Evolutionary conservation across 1,284 basidiomycete genomes (phyloP), one percentile per base, ranked within the genome.

Genomic region (Omphalotus olearius): DNA sequence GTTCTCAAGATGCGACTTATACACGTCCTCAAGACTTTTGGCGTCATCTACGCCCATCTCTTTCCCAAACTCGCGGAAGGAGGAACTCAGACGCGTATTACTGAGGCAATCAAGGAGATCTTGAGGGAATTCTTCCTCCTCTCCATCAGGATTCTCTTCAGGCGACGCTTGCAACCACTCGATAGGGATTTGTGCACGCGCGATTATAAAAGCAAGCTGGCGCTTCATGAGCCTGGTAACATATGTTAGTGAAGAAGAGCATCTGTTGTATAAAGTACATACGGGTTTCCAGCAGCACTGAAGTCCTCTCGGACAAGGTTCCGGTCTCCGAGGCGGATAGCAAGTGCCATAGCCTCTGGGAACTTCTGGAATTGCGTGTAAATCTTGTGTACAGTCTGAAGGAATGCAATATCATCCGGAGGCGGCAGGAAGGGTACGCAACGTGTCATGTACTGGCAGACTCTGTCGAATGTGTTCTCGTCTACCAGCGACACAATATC

Each of bases 401-500:
- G 79, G 80, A 99, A 99, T 14, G 85, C 76, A 38, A 88, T 72
- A 63, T 99, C 97, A 66, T 99, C 97, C 41, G 95, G 95, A 40
- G 95, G 92, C 0, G 93, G 88, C 3, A 99, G 80, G 48, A 98
- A 81, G 62, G 86, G 90, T 5, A 98, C 91, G 61, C 93, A 97
- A 64, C 88, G 84, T 67, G 97, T 85, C 92, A 99, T 98, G 70
- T 99, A 99, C 53, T 91, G 85, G 63, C 96, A 98, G n/a, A 99
- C 95, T 50, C 97, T 85, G 47, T 79, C 79, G 65, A 84, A 99
- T 0, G 92, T 98, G 69, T 96, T 90, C 47, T 86, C 80, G 64
- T 97, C 93, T 20, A 96, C 86, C 54, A 93, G 72, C 17, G 81
- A 74, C 6, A 79, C 77, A 57, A 97, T 84, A 60, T 82, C 80